Base-by-base conservation (phyloP, 371 early-diverging fungal species). In the Actinomucor elegans region DNA sequence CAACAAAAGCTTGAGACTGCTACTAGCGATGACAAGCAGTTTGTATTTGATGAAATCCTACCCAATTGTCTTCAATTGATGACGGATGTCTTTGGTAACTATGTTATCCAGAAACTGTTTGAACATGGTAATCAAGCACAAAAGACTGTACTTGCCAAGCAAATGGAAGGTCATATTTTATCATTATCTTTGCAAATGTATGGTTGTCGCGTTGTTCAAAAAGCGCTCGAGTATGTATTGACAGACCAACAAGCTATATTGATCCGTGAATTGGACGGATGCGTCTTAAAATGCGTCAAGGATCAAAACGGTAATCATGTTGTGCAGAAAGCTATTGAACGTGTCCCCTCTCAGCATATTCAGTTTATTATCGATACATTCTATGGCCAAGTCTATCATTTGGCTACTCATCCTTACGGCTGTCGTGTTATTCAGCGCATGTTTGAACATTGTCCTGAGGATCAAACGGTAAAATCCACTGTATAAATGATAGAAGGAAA, bases 241-340 rank as follows among this genome's bases (percentile, higher is more conserved):
- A 71, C 79, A 3, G 94, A 93, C 48, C 91, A 94, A 67, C 97
- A 98, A 68, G 91, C 93, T 5, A 69, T 83, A 11, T 80, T 99
- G 49, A 89, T 99, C 18, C 81, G 84, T 38, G 98, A 99, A 73
- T 75, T 99, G 52, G 94, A 96, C 50, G 96, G 94, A 4, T 85
- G 92, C 64, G 93, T 99, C 0, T 78, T 99, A 29, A 94, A 94
- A 66, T 95, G 99, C 59, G 98, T 99, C 52, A 97, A 97, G 74
- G 99, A 99, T 74, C 99, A 99, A 71, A 99, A 99, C 67, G 99
- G 99, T 51, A 99, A 99, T 73, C 99, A 99, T 62, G 99, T 99
- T 10, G 94, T 99, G 41, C 99, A 99, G 70, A 99, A 99, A 73
- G 97, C 97, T 14, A 97, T 99, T 52, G 99, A 99, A 67, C 87